phyloP scores from a whole-genome alignment of 495 filamentous ascomycete genomes.

The Acidiella bohemica region DNA sequence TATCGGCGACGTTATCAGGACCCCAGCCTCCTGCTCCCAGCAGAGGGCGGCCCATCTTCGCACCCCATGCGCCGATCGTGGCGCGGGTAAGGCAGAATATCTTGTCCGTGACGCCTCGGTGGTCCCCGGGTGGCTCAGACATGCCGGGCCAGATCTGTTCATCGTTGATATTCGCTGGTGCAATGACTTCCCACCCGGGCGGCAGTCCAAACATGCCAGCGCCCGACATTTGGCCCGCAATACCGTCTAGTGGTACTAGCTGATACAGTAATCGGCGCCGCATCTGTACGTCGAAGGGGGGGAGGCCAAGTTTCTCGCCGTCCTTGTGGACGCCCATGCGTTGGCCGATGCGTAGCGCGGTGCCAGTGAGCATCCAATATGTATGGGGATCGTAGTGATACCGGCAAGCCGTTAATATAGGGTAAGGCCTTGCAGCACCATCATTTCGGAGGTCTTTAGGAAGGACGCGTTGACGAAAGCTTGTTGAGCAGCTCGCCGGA shows the following conservation, averaged over 20 bases:
- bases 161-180: constrained; percentile 21
- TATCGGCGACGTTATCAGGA: background rate
- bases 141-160: constrained; percentile 17
- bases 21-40: background rate
- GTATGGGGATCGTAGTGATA: constrained; percentile 11
- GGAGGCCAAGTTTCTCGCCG: constrained; percentile 8
- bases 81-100: constrained; percentile 16
- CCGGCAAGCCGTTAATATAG: constrained; percentile 15
- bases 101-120: constrained; percentile 16
- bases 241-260: constrained; percentile 16
- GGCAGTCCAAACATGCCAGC: constrained; percentile 6
- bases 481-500: constrained; percentile 6
- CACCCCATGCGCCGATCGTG: constrained; percentile 2
- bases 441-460: constrained; percentile 10
- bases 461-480: constrained; percentile 18
- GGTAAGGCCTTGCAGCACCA: constrained; percentile 15
- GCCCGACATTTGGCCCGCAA: constrained; percentile 11
- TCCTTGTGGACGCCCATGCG: constrained; percentile 19
- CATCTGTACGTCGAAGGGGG: constrained; percentile 20
- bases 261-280: constrained; percentile 18
- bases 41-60: background rate
- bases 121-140: constrained; percentile 5
- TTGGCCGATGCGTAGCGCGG: constrained; percentile 16
- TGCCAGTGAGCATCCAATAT: constrained; percentile 19
- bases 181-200: constrained; percentile 7